Evolutionary conservation across 768 basidiomycete genomes (phyloP).

Genomic region (Lentinula sp.): DNA sequence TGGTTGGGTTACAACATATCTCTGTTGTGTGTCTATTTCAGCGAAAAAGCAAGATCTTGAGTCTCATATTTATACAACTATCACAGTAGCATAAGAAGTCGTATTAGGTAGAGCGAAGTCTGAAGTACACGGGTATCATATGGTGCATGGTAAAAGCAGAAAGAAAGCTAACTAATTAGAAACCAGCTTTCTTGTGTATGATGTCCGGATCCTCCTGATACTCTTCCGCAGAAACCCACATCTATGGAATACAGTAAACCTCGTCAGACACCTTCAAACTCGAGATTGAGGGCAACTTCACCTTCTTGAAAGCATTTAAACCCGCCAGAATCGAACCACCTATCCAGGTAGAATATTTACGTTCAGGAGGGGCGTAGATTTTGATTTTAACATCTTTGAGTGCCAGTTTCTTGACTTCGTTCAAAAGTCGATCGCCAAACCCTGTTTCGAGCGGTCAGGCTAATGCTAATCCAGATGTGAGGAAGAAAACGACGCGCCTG

Average conservation of each 20-base stretch:
- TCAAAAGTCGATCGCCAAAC: slow-evolving; percentile 92
- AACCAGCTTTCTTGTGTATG: slow-evolving; percentile 92
- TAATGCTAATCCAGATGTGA: background rate
- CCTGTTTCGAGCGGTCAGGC: slow-evolving; percentile 31
- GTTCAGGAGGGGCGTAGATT: slow-evolving; percentile 98
- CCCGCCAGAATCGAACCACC: slow-evolving; percentile 97
- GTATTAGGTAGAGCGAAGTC: background rate
- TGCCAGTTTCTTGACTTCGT: slow-evolving; percentile 95
- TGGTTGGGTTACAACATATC: too few species aligned
- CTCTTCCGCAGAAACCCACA: slow-evolving; percentile 99
- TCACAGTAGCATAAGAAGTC: slow-evolving; percentile 1
- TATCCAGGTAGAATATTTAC: slow-evolving; percentile 97
- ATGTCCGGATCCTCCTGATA: slow-evolving; percentile 99
- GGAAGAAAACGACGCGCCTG: slow-evolving; percentile 47
- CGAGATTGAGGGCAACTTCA: slow-evolving; percentile 19
- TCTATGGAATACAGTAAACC: slow-evolving; percentile 39
- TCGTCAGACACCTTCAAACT: too few species aligned
- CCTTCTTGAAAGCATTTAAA: slow-evolving; percentile 97
- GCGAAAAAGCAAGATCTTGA: background rate
- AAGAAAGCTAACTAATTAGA: slow-evolving; percentile 28
- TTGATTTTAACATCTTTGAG: slow-evolving; percentile 97
- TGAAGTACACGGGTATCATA: slow-evolving; percentile 8
- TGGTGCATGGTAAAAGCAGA: background rate
- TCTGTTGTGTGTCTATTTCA: background rate
- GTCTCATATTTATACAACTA: slow-evolving; percentile 3